Percentiles rank a stretch among this genome's conserved stretches.
Evolutionary conservation across 2,329 filamentous ascomycete species (phyloP).

Genomic region (Verticillium alfalfae): DNA sequence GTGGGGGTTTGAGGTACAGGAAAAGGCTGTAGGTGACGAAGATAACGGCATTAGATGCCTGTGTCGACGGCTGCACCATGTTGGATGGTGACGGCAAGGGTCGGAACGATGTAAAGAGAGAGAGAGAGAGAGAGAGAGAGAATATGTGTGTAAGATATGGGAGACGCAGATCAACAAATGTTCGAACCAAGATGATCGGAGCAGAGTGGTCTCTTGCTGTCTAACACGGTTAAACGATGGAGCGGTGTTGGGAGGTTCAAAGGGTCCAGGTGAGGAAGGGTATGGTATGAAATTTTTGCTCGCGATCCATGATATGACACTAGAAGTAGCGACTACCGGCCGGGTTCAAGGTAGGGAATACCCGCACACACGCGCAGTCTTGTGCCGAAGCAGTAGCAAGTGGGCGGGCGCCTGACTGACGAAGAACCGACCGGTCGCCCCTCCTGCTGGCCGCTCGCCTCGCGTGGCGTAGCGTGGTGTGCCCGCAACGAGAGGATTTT

Average conservation of each 20-base stretch:
- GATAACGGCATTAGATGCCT: conserved; percentile 78
- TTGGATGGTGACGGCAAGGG: conserved; percentile 6
- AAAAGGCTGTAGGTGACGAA: conserved; percentile 75
- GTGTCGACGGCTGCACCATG: conserved; percentile 71
- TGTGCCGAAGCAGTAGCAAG: background rate
- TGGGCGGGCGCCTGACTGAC: background rate
- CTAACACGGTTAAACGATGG: background rate
- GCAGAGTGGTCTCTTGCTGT: background rate
- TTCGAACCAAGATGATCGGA: background rate
- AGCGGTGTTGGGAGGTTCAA: background rate
- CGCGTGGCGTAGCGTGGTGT: background rate
- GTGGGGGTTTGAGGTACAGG: conserved; percentile 47
- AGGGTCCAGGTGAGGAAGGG: background rate
- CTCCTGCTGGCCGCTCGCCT: background rate
- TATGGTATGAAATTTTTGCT: background rate
- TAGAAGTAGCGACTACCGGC: background rate
- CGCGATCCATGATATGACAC: background rate
- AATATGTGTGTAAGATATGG: too few relatives aligned
- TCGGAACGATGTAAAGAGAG: background rate
- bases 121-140: background rate
- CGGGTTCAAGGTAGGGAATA: background rate
- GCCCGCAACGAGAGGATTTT: background rate
- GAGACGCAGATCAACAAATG: too few relatives aligned
- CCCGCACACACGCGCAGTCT: background rate
- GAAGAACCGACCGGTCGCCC: background rate